Evolutionary conservation across 306 rosid genomes (phyloP).

Genomic region (Alnus rubra): DNA sequence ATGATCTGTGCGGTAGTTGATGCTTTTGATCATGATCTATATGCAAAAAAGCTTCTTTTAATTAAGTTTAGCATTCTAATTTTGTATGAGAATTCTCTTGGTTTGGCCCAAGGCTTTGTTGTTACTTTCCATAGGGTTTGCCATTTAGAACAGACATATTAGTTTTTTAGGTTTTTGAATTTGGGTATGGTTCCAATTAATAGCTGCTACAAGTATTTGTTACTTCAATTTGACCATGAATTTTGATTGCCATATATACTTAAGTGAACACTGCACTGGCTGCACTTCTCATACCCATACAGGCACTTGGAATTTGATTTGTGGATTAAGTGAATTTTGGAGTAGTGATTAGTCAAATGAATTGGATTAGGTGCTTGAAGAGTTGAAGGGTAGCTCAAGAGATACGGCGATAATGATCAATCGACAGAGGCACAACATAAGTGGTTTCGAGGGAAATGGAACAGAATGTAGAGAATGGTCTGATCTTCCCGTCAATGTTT

Average conservation of each 20-base stretch:
- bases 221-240: too few species aligned
- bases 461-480: slow-evolving; percentile 2
- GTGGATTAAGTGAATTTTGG: background rate
- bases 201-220: too few species aligned
- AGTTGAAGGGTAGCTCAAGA: background rate
- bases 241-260: too few species aligned
- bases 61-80: background rate
- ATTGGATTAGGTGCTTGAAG: background rate
- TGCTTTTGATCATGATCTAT: background rate
- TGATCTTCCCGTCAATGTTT: slow-evolving; percentile 8
- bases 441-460: background rate
- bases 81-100: background rate
- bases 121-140: background rate
- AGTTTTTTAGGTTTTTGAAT: background rate
- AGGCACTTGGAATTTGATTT: background rate
- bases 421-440: background rate
- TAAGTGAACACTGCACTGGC: background rate
- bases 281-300: background rate
- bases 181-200: background rate
- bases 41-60: background rate
- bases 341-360: background rate
- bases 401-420: background rate
- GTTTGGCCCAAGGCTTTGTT: background rate
- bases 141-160: background rate
- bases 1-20: too few species aligned